Conservation (phyloP, 441 rosid genomes). For the Hura crepitans region DNA sequence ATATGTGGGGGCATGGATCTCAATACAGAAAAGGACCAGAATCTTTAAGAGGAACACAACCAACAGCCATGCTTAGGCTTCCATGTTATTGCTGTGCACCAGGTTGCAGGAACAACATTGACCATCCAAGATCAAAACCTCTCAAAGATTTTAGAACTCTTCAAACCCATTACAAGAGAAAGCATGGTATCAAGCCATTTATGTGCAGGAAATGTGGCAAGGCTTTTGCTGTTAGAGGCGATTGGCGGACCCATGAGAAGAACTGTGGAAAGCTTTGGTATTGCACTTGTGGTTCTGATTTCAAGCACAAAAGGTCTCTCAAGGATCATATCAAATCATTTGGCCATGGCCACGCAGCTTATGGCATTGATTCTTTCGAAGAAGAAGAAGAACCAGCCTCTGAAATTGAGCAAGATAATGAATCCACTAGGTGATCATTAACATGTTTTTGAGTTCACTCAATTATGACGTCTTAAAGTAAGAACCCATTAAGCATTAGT, state of each 20-base stretch:
- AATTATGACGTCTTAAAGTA: conserved; percentile 11
- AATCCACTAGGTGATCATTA: conserved; percentile 33
- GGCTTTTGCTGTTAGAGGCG: conserved; percentile 92
- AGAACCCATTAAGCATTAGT: conserved; percentile 8
- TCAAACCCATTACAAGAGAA: conserved; percentile 95
- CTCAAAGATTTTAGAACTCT: conserved; percentile 94
- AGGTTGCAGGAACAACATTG: conserved; percentile 92
- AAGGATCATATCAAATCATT: conserved; percentile 89
- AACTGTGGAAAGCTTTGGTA: conserved; percentile 99
- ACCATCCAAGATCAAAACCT: conserved; percentile 82
- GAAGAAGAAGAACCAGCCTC: conserved; percentile 72
- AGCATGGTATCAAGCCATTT: conserved; percentile 85
- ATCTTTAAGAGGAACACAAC: conserved; percentile 87
- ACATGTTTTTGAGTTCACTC: conserved; percentile 11
- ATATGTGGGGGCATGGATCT: conserved; percentile 99
- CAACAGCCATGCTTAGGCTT: conserved; percentile 87
- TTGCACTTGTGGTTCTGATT: conserved; percentile 90
- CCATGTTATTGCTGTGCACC: conserved; percentile 94
- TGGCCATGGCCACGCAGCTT: conserved; percentile 76
- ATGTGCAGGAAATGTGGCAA: conserved; percentile 88
- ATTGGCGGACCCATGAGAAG: conserved; percentile 99
- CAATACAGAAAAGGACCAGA: conserved; percentile 96
- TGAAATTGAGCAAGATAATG: conserved; percentile 65
- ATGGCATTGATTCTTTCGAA: conserved; percentile 54
- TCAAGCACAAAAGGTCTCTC: conserved; percentile 92